Conservation (phyloP, 495 filamentous ascomycete species). For the Podospora conica region DNA sequence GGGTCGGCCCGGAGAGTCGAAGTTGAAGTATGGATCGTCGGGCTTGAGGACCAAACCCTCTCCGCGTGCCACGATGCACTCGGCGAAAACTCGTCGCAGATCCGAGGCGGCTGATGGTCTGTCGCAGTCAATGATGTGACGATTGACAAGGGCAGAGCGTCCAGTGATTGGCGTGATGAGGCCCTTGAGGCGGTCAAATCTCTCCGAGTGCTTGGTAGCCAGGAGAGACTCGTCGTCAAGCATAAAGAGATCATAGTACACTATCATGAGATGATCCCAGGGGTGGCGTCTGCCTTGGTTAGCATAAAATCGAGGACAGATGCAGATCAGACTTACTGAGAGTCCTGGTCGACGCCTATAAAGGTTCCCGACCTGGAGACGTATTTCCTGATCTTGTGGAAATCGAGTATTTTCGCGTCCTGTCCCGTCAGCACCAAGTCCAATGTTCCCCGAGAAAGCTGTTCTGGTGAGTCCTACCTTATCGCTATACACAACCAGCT, state of each 20-base stretch:
- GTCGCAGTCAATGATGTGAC: slow-evolving; percentile 58
- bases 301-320: background rate
- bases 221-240: slow-evolving; percentile 64
- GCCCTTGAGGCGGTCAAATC: slow-evolving; percentile 53
- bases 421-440: slow-evolving; percentile 6
- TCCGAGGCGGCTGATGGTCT: slow-evolving; percentile 34
- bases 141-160: slow-evolving; percentile 53
- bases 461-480: slow-evolving; percentile 33
- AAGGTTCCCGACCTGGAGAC: slow-evolving; percentile 66
- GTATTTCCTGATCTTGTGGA: slow-evolving; percentile 76
- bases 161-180: slow-evolving; percentile 53
- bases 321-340: slow-evolving; percentile 44
- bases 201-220: slow-evolving; percentile 50
- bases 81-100: slow-evolving; percentile 58
- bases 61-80: slow-evolving; percentile 55
- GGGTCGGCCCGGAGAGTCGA: slow-evolving; percentile 29
- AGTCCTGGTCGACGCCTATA: slow-evolving; percentile 63
- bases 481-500: slow-evolving; percentile 71
- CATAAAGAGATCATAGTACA: slow-evolving; percentile 74
- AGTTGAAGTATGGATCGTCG: slow-evolving; percentile 71
- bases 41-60: slow-evolving; percentile 80
- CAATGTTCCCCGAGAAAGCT: background rate
- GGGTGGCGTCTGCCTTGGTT: slow-evolving; percentile 45
- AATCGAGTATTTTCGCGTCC: slow-evolving; percentile 54
- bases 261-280: slow-evolving; percentile 74